These are phyloP conservation scores for Talaromyces sp. DNA, from an alignment of 2,329 filamentous ascomycete genomes.

Conservation along the genomic window DNA sequence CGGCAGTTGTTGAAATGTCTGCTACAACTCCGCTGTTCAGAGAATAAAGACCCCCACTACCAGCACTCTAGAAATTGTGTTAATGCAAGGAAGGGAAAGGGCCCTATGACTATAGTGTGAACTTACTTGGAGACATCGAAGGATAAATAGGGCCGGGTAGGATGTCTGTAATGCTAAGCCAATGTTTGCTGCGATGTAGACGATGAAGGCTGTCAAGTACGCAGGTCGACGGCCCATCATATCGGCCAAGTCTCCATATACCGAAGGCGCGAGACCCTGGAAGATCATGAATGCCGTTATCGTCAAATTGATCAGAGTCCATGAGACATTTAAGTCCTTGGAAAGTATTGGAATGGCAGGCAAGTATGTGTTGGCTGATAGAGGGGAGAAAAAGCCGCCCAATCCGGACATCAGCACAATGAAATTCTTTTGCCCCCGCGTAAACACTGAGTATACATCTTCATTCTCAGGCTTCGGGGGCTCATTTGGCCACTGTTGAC, in stretches of 20 bases:
- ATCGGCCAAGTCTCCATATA: conserved; percentile 48
- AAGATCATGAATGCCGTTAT: conserved; percentile 47
- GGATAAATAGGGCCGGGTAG: conserved; percentile 28
- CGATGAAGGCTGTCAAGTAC: conserved; percentile 48
- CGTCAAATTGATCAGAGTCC: conserved; percentile 36
- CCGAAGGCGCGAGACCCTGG: conserved; percentile 50
- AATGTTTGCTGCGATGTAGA: conserved; percentile 33
- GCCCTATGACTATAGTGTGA: conserved; percentile 26
- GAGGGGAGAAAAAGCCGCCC: conserved; percentile 3
- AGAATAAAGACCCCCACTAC: not conserved
- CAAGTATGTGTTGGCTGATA: conserved; percentile 35
- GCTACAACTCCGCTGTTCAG: conserved; percentile 23
- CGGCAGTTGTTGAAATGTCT: conserved; percentile 32
- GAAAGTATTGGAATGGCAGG: conserved; percentile 40
- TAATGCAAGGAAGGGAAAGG: not conserved
- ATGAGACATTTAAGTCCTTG: conserved; percentile 32
- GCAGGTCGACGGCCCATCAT: conserved; percentile 47
- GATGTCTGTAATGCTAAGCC: conserved; percentile 32
- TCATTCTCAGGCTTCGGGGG: not conserved
- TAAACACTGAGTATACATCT: not conserved
- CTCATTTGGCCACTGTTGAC: not conserved
- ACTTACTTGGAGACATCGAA: conserved; percentile 35
- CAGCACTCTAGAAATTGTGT: not conserved
- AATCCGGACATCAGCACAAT: conserved; percentile 3
- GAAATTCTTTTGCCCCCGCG: not conserved